Evolutionary conservation across 2,329 filamentous ascomycete species (phyloP).

Genomic region (Colletotrichum ledebouriae): DNA sequence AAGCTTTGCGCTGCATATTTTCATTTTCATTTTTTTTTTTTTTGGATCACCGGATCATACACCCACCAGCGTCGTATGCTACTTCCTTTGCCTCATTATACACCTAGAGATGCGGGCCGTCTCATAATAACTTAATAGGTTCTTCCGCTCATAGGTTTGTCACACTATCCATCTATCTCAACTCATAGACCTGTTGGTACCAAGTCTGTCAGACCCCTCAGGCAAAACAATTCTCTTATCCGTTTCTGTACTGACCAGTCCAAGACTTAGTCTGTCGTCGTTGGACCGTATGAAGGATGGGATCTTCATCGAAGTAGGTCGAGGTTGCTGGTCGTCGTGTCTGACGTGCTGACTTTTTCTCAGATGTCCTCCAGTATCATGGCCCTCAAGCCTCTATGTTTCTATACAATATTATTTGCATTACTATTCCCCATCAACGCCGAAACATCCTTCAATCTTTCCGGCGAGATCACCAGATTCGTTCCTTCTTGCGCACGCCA

Average conservation of each 20-base stretch:
- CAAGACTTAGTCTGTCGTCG: slow-evolving; percentile 21
- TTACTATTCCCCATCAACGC: slow-evolving; percentile 46
- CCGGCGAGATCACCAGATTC: slow-evolving; percentile 55
- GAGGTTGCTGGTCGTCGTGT: not conserved
- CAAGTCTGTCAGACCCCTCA: not conserved
- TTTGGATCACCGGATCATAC: slow-evolving; percentile 19
- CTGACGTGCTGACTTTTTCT: not conserved
- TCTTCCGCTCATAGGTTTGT: slow-evolving; percentile 28
- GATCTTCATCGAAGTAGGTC: slow-evolving; percentile 40
- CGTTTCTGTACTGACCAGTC: slow-evolving; percentile 13
- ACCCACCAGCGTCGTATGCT: slow-evolving; percentile 17
- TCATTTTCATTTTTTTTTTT: not conserved
- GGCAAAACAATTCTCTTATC: not conserved
- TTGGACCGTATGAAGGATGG: slow-evolving; percentile 44
- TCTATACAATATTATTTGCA: slow-evolving; percentile 50
- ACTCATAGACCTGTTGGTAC: not conserved
- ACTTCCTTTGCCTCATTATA: slow-evolving; percentile 13
- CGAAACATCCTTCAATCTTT: slow-evolving; percentile 50
- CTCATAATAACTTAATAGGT: slow-evolving; percentile 41
- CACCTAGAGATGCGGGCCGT: slow-evolving; percentile 36
- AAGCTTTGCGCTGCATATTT: slow-evolving; percentile 24
- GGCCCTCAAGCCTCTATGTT: slow-evolving; percentile 54
- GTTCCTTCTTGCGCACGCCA: slow-evolving; percentile 71
- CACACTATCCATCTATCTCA: not conserved
- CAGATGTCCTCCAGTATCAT: slow-evolving; percentile 61